These are phyloP conservation scores for Oryza punctata DNA, from an alignment of 176 grass and related monocot species.

Conservation along the genomic window DNA sequence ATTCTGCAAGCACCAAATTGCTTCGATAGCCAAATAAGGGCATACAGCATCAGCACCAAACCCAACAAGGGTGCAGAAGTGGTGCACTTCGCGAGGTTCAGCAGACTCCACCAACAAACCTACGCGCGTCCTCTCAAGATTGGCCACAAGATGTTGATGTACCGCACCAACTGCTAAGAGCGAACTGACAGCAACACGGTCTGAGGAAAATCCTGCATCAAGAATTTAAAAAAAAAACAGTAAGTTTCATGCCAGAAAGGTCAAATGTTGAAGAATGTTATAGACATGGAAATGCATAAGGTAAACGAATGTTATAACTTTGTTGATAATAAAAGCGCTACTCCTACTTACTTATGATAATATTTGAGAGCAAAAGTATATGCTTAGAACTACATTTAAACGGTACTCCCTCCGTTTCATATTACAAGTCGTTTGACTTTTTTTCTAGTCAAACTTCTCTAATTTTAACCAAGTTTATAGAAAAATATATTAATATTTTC, in stretches of 20 bases:
- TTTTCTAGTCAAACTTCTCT: too few relatives aligned
- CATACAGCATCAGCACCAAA: slow-evolving; percentile 98
- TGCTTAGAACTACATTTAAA: neutral
- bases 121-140: slow-evolving; percentile 81
- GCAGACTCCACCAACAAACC: slow-evolving; percentile 87
- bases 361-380: neutral
- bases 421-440: too few relatives aligned
- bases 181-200: slow-evolving; percentile 82
- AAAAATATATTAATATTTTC: too few relatives aligned
- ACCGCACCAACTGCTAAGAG: slow-evolving; percentile 97
- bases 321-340: neutral
- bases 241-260: slow-evolving; percentile 1
- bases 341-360: neutral
- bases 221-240: slow-evolving; percentile 29
- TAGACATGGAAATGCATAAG: neutral
- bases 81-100: slow-evolving; percentile 98
- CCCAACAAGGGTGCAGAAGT: slow-evolving; percentile 93
- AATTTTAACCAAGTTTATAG: too few relatives aligned
- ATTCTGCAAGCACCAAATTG: slow-evolving; percentile 86
- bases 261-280: neutral
- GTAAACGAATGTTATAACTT: neutral
- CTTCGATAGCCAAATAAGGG: slow-evolving; percentile 88
- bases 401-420: too few relatives aligned
- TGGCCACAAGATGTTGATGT: slow-evolving; percentile 95
- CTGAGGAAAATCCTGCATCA: slow-evolving; percentile 73